Evolutionary conservation across 202 grass and related monocot genomes (phyloP), one percentile per base, ranked within the genome.

Genomic region (Tripidium arundinaceum): DNA sequence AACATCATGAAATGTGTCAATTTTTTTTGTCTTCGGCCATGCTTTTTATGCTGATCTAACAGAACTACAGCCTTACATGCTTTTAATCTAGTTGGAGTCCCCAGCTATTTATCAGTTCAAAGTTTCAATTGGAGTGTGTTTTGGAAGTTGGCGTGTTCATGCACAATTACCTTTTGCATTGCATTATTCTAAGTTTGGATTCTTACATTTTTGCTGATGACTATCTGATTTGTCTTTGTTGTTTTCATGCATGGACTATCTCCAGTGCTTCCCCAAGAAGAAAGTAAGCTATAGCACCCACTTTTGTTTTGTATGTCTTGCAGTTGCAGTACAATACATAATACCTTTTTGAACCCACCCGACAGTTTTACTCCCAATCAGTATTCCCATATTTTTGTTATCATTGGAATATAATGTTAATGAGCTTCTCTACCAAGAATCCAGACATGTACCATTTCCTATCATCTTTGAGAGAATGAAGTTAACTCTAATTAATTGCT

Each of bases 201-300:
- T 82, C 16, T 77, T 83, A 82, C n/a, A 1, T 11, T 73, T 28
- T 72, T 65, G 33, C 50, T 81, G 73, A 80, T 75, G 83, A 77
- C 70, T 79, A 47, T 81, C 81, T 87, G 37, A 83, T 81, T 82
- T 71, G n/a, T 88, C 45, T 46, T 79, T 75, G 42, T 87, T 74
- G 42, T 83, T 86, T 80, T 67, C 55, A 68, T 82, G 72, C 57
- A 79, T 78, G 84, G 72, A 65, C 70, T 61, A 84, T 88, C 75
- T 78, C 10, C 90, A 99, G 96, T 91, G 41, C 88, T 99, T 66
- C 92, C 92, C 33, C 88, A 91, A 79, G 96, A 99, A 93, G 92
- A 90, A 93, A 99, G 96, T 99, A 95, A 99, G 96, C 45, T 77
- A 42, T 65, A 64, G 58, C 61, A 83, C 28, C 36, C 57, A 38